Conservation (phyloP, 2,329 filamentous ascomycete genomes). For the Fusarium pininemorale region DNA sequence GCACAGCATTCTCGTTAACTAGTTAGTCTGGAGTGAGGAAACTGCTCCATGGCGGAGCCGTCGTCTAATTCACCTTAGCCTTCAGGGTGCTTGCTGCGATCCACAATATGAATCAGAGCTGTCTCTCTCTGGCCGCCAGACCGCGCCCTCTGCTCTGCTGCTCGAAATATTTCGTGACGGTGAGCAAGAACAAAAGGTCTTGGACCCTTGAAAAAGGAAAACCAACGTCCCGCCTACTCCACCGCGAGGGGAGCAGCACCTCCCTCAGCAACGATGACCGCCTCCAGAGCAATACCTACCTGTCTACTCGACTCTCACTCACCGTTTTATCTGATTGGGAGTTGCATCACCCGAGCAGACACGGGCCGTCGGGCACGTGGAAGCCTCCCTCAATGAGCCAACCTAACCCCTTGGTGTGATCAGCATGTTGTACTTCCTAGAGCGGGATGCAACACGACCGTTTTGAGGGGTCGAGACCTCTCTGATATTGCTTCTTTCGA, state of each 20-base stretch:
- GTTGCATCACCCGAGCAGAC: slow-evolving; percentile 33
- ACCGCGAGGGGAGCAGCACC: not conserved
- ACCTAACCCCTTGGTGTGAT: slow-evolving; percentile 27
- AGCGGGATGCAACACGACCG: slow-evolving; percentile 20
- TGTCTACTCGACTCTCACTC: not conserved
- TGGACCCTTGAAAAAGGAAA: slow-evolving; percentile 6
- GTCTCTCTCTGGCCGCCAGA: slow-evolving; percentile 22
- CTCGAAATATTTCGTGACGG: not conserved
- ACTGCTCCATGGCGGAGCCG: slow-evolving; percentile 15
- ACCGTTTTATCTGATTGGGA: slow-evolving; percentile 22
- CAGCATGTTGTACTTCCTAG: slow-evolving; percentile 23
- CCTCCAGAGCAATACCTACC: slow-evolving; percentile 6
- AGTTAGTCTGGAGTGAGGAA: not conserved
- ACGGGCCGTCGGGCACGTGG: slow-evolving; percentile 33
- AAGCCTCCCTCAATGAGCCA: slow-evolving; percentile 17
- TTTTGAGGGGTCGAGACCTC: slow-evolving; percentile 17
- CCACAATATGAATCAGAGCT: slow-evolving; percentile 8
- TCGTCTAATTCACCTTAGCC: not conserved
- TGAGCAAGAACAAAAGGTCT: slow-evolving; percentile 4
- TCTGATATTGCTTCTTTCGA: slow-evolving; percentile 3
- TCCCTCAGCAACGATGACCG: not conserved
- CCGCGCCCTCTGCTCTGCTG: slow-evolving; percentile 18
- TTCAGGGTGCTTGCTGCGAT: slow-evolving; percentile 7
- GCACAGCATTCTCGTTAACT: not conserved
- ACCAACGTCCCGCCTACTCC: not conserved